Base-by-base conservation (phyloP, 768 basidiomycete species). In the Dioszegia hungarica region DNA sequence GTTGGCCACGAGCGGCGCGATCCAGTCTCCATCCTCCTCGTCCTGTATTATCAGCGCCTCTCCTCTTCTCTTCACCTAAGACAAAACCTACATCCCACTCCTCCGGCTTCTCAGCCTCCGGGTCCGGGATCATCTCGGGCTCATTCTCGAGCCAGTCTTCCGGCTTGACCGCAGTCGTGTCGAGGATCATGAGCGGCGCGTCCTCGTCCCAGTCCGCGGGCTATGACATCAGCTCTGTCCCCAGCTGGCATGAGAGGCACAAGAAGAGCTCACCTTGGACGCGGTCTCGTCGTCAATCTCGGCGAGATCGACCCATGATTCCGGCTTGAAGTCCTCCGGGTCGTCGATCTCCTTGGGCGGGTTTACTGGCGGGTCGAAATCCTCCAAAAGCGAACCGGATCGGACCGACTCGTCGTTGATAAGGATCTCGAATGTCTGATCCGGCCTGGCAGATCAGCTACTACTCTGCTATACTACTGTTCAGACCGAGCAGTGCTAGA, bases 1-100 rank as follows among this genome's bases (percentile, higher is more conserved):
- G 83, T 99, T 99, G 57, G 82, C 78, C 55, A 98, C 81, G 55
- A 84, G 85, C 28, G 95, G 93, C 6, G 93, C 82, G 63, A 98
- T 84, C 92, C 92, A 99, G 74, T 98, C 94, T 76, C 95, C 95
- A 66, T 99, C 94, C 75, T 98, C 95, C 74, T 97, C 95, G 67
- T 97, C 94, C 69, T 71, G 28, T 15, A 31, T 3, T 24, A 33
- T 57, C 39, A 51, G 46, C 31, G 40, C 15, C 5, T 14, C 17
- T 20, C n/a, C 17, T 24, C 10, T 33, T 29, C 20, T 9, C 36
- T 25, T 24, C 19, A 2, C 29, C 3, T 19, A 44, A 28, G 27
- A 29, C 14, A 19, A 14, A 34, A 63, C 69, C 72, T 53, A 64
- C 73, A 70, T 95, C 92, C 95, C 95, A 99, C 77, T 99, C 95